Evolutionary conservation across 2,329 filamentous ascomycete species (phyloP).

Genomic region (Cladophialophora immunda): DNA sequence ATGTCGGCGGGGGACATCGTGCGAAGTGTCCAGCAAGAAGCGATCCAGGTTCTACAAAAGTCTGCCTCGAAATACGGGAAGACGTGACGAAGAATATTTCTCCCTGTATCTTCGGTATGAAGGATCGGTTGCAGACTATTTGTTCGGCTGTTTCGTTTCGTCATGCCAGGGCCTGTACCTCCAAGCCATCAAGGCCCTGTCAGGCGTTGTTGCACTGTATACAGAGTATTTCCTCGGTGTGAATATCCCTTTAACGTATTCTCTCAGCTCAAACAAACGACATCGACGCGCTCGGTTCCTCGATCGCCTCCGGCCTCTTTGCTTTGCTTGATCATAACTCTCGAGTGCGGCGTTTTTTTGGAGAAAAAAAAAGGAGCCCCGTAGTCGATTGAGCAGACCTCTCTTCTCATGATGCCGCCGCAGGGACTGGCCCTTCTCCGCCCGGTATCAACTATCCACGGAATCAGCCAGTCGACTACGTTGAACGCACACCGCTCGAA

Average conservation of each 20-base stretch:
- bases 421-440: conserved; percentile 70
- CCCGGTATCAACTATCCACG: conserved; percentile 74
- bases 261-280: not conserved
- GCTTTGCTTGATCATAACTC: not conserved
- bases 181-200: not conserved
- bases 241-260: not conserved
- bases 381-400: too few species aligned
- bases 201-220: not conserved
- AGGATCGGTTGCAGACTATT: not conserved
- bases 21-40: conserved; percentile 37
- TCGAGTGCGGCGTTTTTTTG: not conserved
- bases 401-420: conserved; percentile 8
- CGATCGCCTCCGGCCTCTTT: not conserved
- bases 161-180: not conserved
- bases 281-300: not conserved
- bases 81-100: not conserved
- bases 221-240: not conserved
- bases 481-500: not conserved
- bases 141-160: not conserved
- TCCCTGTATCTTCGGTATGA: not conserved
- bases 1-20: conserved; percentile 62
- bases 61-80: conserved; percentile 25
- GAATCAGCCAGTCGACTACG: conserved; percentile 20
- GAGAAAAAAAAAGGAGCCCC: too few species aligned
- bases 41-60: conserved; percentile 31